phyloP scores from a whole-genome alignment of 2,329 filamentous ascomycete species.

The Botryotinia convoluta region DNA sequence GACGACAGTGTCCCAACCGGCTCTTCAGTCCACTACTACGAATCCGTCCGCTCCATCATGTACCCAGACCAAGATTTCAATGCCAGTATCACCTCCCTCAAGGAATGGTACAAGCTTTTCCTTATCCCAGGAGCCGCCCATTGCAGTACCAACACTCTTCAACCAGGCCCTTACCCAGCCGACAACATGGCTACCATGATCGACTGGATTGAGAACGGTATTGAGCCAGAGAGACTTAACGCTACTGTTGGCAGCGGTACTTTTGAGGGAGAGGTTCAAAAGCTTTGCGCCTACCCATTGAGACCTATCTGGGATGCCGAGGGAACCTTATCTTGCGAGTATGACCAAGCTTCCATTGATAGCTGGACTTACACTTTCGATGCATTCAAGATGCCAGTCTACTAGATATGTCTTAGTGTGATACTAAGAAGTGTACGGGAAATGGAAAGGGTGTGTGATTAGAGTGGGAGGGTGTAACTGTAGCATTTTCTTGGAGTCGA shows the following conservation, averaged over 20 bases:
- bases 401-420: slow-evolving; percentile 13
- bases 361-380: slow-evolving; percentile 36
- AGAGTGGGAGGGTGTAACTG: neutral
- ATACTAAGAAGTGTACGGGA: neutral
- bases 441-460: neutral
- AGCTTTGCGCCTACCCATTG: slow-evolving; percentile 44
- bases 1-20: slow-evolving; percentile 52
- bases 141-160: slow-evolving; percentile 47
- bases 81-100: slow-evolving; percentile 43
- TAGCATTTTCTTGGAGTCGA: neutral
- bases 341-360: slow-evolving; percentile 32
- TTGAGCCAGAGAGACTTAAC: slow-evolving; percentile 41
- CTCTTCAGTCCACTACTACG: slow-evolving; percentile 54
- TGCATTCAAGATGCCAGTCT: slow-evolving; percentile 26
- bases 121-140: slow-evolving; percentile 53
- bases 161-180: slow-evolving; percentile 43
- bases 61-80: slow-evolving; percentile 43
- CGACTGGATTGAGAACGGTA: slow-evolving; percentile 62
- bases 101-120: slow-evolving; percentile 55
- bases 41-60: slow-evolving; percentile 52
- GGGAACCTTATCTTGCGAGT: slow-evolving; percentile 35
- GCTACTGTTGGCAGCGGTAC: slow-evolving; percentile 38
- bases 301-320: slow-evolving; percentile 37
- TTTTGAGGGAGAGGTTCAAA: slow-evolving; percentile 39
- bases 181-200: slow-evolving; percentile 69